These are phyloP conservation scores for Phytophthora pinifolia DNA, from an alignment of 352 stramenopile species.

Conservation along the genomic window DNA sequence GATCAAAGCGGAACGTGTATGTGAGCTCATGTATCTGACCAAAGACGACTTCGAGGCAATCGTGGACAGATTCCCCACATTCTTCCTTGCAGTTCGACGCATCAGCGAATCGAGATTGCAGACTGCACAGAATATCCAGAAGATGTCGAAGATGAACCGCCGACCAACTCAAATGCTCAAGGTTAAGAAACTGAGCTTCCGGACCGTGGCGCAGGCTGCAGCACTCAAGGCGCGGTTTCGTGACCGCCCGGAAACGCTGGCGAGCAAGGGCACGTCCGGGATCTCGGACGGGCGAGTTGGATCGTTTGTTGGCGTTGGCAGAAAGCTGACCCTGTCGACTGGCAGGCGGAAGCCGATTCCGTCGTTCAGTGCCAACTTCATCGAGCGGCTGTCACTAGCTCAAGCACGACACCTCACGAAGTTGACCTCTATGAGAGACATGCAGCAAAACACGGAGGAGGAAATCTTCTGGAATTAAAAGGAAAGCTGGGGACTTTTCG, in stretches of 20 bases:
- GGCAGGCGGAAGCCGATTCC: slow-evolving; percentile 24
- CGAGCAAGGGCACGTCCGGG: slow-evolving; percentile 4
- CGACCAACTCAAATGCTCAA: slow-evolving; percentile 29
- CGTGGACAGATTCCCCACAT: slow-evolving; percentile 68
- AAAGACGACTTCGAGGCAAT: slow-evolving; percentile 60
- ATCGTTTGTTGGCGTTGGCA: slow-evolving; percentile 10
- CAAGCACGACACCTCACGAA: slow-evolving; percentile 34
- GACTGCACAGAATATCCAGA: slow-evolving; percentile 64
- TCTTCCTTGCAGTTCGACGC: slow-evolving; percentile 58
- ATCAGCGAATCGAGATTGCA: slow-evolving; percentile 73
- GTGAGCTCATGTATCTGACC: slow-evolving; percentile 62
- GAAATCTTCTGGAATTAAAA: slow-evolving; percentile 25
- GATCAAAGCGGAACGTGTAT: slow-evolving; percentile 61
- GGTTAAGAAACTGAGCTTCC: slow-evolving; percentile 29
- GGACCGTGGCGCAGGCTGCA: slow-evolving; percentile 15
- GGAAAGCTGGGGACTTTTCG: not conserved
- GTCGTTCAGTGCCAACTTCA: slow-evolving; percentile 33
- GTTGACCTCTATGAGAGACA: slow-evolving; percentile 33
- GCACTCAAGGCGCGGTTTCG: slow-evolving; percentile 24
- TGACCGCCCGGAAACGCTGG: slow-evolving; percentile 11
- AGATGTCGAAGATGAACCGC: slow-evolving; percentile 59
- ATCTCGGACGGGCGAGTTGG: slow-evolving; percentile 18
- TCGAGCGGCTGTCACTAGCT: slow-evolving; percentile 37
- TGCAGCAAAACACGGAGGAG: slow-evolving; percentile 28
- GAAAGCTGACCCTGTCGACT: slow-evolving; percentile 17